phyloP scores from a whole-genome alignment of 352 stramenopile genomes.

The Discostella stelligera region DNA sequence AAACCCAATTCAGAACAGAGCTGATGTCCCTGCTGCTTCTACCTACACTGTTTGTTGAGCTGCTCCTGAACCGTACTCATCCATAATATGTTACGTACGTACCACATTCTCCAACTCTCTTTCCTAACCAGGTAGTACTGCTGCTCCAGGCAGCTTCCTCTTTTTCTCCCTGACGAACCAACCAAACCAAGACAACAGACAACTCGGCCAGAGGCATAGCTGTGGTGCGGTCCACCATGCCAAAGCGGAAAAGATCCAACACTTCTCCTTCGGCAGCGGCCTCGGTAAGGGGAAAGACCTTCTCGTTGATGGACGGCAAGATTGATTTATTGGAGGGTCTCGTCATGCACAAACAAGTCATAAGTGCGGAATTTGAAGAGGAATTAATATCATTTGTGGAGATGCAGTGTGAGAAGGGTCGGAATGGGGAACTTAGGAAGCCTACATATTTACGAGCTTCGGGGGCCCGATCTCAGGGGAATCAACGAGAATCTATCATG shows the following conservation, averaged over 20 bases:
- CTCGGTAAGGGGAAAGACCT: constrained; percentile 9
- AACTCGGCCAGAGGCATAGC: too few species aligned
- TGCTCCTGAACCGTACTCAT: too few species aligned
- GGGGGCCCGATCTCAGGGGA: constrained; percentile 41
- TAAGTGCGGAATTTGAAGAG: constrained; percentile 37
- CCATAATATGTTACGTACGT: too few species aligned
- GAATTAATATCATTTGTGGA: constrained; percentile 50
- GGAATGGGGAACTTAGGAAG: constrained; percentile 39
- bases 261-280: not conserved
- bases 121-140: too few species aligned
- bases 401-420: constrained; percentile 30
- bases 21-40: too few species aligned
- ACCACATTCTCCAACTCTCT: too few species aligned
- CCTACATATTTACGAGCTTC: constrained; percentile 29
- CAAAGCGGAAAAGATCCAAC: constrained; percentile 19
- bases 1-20: too few species aligned
- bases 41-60: too few species aligned
- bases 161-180: too few species aligned
- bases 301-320: constrained; percentile 36
- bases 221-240: constrained; percentile 2
- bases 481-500: constrained; percentile 41
- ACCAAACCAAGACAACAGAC: too few species aligned
- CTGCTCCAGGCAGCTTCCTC: too few species aligned
- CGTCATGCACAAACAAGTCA: constrained; percentile 47
- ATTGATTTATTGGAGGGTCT: constrained; percentile 50